phyloP scores from a whole-genome alignment of 2,329 filamentous ascomycete species.

The Ilyonectria mors-panacis region DNA sequence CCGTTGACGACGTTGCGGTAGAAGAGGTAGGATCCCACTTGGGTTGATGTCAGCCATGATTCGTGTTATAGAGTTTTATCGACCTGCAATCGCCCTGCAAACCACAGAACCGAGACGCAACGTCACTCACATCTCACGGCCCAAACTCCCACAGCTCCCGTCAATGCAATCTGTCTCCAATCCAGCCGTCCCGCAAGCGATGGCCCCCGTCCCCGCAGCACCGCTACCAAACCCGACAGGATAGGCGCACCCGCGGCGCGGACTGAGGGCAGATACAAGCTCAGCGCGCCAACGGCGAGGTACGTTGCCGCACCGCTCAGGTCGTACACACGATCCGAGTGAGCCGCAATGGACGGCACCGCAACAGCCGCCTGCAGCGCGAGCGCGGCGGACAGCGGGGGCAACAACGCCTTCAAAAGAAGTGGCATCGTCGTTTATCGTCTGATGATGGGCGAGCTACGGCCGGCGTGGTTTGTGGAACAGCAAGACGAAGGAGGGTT shows the following conservation, averaged over 20 bases:
- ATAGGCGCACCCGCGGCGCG: slow-evolving; percentile 69
- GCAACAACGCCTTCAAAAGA: slow-evolving; percentile 66
- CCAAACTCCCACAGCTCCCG: slow-evolving; percentile 67
- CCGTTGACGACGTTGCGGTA: slow-evolving; percentile 71
- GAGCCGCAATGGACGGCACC: slow-evolving; percentile 71
- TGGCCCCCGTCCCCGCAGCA: slow-evolving; percentile 15
- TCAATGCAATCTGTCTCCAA: slow-evolving; percentile 69
- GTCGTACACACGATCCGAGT: slow-evolving; percentile 79
- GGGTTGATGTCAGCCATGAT: background rate
- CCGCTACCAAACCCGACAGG: slow-evolving; percentile 53
- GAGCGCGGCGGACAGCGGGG: slow-evolving; percentile 73
- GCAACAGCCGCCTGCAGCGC: slow-evolving; percentile 75
- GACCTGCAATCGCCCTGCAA: too few species aligned
- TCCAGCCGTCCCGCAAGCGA: slow-evolving; percentile 58
- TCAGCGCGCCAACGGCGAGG: slow-evolving; percentile 74
- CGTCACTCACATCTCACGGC: slow-evolving; percentile 67
- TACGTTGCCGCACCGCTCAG: slow-evolving; percentile 77
- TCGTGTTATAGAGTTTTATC: too few species aligned
- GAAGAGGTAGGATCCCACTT: slow-evolving; percentile 77
- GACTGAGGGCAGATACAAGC: slow-evolving; percentile 60
- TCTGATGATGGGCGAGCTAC: background rate
- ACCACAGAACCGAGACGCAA: background rate
- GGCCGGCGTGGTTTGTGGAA: background rate
- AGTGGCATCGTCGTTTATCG: slow-evolving; percentile 49
- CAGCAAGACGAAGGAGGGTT: background rate